These are phyloP conservation scores for Amanita muscaria DNA, from an alignment of 768 basidiomycete species.

Conservation along the genomic window DNA sequence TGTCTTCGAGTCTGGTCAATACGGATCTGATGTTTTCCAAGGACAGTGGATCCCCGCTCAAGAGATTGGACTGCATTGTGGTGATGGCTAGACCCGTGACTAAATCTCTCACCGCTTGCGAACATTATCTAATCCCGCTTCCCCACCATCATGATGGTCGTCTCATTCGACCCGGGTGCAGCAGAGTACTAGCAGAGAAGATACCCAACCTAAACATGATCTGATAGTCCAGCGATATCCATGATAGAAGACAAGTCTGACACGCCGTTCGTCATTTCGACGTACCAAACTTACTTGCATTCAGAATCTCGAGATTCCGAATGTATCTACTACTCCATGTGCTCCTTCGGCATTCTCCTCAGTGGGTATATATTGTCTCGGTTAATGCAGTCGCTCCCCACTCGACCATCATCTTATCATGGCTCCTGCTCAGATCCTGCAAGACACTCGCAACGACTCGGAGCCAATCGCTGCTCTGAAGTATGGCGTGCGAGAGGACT, in stretches of 20 bases:
- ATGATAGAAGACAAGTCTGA: no score
- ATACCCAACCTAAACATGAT: no score
- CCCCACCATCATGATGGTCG: no score
- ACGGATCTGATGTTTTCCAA: conserved; percentile 85
- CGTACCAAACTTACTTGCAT: no score
- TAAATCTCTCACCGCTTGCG: no score
- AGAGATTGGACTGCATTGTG: conserved; percentile 61
- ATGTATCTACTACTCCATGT: no score
- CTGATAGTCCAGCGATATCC: no score
- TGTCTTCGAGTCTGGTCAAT: conserved; percentile 89
- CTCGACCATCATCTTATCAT: conserved; percentile 1
- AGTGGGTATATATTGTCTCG: conserved; percentile 5
- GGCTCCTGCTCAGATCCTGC: conserved; percentile 12
- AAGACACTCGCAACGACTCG: not conserved
- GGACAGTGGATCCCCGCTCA: conserved; percentile 75
- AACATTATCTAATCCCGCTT: not conserved
- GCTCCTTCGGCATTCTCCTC: no score
- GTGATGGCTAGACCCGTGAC: not conserved
- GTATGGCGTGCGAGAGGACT: conserved; percentile 40
- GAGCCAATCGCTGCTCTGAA: conserved; percentile 14
- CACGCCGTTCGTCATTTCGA: no score
- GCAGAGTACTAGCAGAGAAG: no score
- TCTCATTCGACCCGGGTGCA: no score
- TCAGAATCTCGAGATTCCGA: no score
- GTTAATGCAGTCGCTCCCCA: not conserved